Base-by-base conservation (phyloP, 805 yeast species). In the Metschnikowia rubicola region DNA sequence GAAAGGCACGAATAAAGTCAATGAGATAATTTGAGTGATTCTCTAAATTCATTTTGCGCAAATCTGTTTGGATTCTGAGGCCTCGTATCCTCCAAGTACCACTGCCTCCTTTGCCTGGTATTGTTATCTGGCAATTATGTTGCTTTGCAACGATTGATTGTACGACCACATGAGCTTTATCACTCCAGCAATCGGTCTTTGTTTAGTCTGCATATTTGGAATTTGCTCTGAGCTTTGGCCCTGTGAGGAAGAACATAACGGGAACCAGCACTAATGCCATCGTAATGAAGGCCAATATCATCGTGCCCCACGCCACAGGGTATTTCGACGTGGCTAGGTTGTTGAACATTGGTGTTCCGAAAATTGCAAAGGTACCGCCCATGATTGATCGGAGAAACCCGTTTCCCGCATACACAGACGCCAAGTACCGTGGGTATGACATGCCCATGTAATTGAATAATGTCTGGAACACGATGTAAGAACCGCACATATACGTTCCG, bases 221-320 rank as follows among this genome's bases (percentile, higher is more conserved):
- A 51, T 68, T 69, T 9, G 75, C 73, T 47, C 79, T 64, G 55
- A 74, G 64, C 43, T 64, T 62, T 2, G 78, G 76, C 15, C 80
- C 79, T 45, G 68, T 68, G 46, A 64, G 55, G 54, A 70, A 70
- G 42, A 79, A 64, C 5, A 71, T 53, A 28, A 78, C 68, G 9
- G 84, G 84, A 41, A 80, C 74, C 2, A 66, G 57, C 26, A 76
- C 65, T 67, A 81, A 60, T 0, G 60, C 75, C 40, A 50, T 32
- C 10, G 47, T 39, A 10, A 47, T 32, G 17, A 50, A 45, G 2
- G 48, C 52, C 39, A 52, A 47, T 33, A 52, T 37, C 50, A 44
- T 45, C 4, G 52, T 38, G 10, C 54, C 56, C 56, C 56, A 52
- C 5, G 48, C 54, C 11, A 52, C 51, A 10, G 50, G 48, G 30